Conservation (phyloP, 805 yeast genomes). For the Priceomyces melissophilus region DNA sequence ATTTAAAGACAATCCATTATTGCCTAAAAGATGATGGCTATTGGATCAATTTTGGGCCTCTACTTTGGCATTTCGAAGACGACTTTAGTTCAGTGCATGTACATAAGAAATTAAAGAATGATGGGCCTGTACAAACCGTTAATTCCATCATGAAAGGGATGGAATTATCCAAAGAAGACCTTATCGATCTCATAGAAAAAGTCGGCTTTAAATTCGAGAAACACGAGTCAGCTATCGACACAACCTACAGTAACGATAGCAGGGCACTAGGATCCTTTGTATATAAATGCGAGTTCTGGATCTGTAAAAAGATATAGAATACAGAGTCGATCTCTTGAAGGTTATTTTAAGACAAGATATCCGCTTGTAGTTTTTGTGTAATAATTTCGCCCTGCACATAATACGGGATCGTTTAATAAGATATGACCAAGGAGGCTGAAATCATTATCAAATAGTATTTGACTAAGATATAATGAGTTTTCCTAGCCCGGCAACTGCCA, state of each 20-base stretch:
- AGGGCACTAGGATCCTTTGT: conserved; percentile 50
- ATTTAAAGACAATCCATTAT: conserved; percentile 46
- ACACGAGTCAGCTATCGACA: conserved; percentile 40
- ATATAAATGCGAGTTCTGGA: conserved; percentile 70
- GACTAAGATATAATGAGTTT: conserved; percentile 16
- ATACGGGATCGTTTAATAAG: background rate
- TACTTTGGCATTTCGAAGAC: conserved; percentile 70
- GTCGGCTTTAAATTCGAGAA: conserved; percentile 52
- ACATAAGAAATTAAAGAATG: conserved; percentile 14
- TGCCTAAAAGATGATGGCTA: conserved; percentile 43
- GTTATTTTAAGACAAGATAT: too few species aligned
- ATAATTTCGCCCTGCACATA: background rate
- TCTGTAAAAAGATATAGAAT: conserved; percentile 39
- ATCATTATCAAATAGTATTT: background rate
- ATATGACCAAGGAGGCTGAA: conserved; percentile 2
- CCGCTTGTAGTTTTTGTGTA: too few species aligned
- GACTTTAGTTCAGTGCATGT: conserved; percentile 27
- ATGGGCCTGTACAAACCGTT: conserved; percentile 20
- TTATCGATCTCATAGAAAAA: conserved; percentile 41
- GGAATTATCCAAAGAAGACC: conserved; percentile 57
- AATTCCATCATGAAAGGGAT: conserved; percentile 48
- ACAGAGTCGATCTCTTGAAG: too few species aligned
- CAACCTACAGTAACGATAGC: conserved; percentile 53
- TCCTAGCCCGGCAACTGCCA: conserved; percentile 56
- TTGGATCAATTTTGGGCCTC: conserved; percentile 69